A percentile compares a stretch with the other conserved stretches of the same genome.
phyloP scores from a whole-genome alignment of 495 filamentous ascomycete species.

The Aspergillus sclerotiicarbonarius region DNA sequence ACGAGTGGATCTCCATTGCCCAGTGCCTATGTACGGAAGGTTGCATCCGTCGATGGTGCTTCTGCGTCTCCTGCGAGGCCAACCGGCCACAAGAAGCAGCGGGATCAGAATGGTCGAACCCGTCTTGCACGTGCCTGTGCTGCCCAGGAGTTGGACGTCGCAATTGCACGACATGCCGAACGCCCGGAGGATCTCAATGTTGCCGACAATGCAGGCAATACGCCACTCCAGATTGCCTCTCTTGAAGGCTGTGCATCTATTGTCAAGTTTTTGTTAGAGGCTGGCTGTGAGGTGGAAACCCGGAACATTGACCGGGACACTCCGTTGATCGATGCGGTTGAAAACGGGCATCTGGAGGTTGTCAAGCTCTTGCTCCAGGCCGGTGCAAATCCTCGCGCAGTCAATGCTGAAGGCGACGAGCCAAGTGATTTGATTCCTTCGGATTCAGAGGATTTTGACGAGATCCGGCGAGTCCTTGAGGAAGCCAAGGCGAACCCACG shows the following conservation, averaged over 20 bases:
- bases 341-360: slow-evolving; percentile 90
- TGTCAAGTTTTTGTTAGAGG: slow-evolving; percentile 66
- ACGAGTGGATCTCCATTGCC: slow-evolving; percentile 68
- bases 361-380: slow-evolving; percentile 80
- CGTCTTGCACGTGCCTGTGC: slow-evolving; percentile 81
- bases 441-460: slow-evolving; percentile 63
- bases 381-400: slow-evolving; percentile 82
- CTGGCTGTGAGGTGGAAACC: slow-evolving; percentile 77
- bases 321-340: slow-evolving; percentile 90
- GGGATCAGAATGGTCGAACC: slow-evolving; percentile 83
- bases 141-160: slow-evolving; percentile 67
- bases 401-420: slow-evolving; percentile 83
- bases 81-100: slow-evolving; percentile 73
- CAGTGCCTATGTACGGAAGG: slow-evolving; percentile 62
- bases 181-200: slow-evolving; percentile 84
- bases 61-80: slow-evolving; percentile 63
- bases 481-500: slow-evolving; percentile 45
- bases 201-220: slow-evolving; percentile 90
- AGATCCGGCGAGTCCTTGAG: slow-evolving; percentile 47
- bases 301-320: slow-evolving; percentile 87
- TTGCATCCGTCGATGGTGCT: slow-evolving; percentile 56
- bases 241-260: slow-evolving; percentile 79
- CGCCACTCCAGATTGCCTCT: slow-evolving; percentile 86
- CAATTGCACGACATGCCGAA: slow-evolving; percentile 65
- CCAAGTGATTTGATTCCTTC: slow-evolving; percentile 78